Conservation (phyloP, 768 basidiomycete genomes). For the Neoboletus magnificus region DNA sequence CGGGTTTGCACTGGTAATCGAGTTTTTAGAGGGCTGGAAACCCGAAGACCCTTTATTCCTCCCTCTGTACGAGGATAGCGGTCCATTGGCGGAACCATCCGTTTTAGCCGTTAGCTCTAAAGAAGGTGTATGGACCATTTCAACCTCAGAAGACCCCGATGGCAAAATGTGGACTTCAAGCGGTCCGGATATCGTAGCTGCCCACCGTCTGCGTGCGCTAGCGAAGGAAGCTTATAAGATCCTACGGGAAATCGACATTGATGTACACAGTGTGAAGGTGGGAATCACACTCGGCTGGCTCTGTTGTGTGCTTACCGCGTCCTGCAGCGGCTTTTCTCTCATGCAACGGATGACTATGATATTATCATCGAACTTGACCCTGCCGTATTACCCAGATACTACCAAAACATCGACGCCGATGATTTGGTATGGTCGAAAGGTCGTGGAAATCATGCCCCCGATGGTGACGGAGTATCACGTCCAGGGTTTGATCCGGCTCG, state of each 20-base stretch:
- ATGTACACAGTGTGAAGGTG: conserved; percentile 60
- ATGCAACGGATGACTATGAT: conserved; percentile 83
- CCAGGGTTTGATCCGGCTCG: conserved; percentile 82
- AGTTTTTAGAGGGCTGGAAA: conserved; percentile 76
- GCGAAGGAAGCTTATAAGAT: conserved; percentile 72
- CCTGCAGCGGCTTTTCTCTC: conserved; percentile 74
- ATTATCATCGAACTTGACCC: conserved; percentile 76
- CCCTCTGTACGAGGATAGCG: conserved; percentile 53
- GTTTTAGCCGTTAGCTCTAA: conserved; percentile 31
- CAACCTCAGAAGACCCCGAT: conserved; percentile 70
- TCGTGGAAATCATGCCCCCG: conserved; percentile 29
- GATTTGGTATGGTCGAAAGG: conserved; percentile 43
- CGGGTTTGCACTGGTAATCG: conserved; percentile 72
- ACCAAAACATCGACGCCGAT: conserved; percentile 63
- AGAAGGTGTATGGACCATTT: conserved; percentile 68
- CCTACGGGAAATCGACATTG: conserved; percentile 50
- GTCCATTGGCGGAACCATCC: conserved; percentile 4
- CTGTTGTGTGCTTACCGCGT: neutral
- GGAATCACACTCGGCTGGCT: neutral
- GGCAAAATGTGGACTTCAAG: conserved; percentile 75
- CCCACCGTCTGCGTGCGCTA: conserved; percentile 65
- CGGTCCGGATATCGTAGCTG: conserved; percentile 68
- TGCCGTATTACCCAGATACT: conserved; percentile 61
- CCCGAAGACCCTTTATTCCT: conserved; percentile 76
- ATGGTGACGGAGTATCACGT: conserved; percentile 32